phyloP scores from a whole-genome alignment of 768 basidiomycete species.

The Auricularia sp. region DNA sequence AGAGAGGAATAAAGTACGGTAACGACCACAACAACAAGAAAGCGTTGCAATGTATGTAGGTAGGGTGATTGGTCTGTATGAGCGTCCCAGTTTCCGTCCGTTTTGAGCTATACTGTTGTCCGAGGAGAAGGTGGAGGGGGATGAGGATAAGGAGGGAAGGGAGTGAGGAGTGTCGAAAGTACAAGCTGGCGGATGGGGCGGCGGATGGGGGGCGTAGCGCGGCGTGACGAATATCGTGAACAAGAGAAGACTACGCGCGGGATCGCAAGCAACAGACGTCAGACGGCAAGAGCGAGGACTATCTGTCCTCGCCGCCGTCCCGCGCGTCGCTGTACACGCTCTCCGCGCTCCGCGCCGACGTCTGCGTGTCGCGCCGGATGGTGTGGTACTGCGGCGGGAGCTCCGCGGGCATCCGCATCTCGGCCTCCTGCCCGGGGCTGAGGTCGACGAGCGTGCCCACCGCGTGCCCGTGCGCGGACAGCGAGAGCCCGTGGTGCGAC shows the following conservation, averaged over 20 bases:
- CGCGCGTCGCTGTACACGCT: neutral
- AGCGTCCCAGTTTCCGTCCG: neutral
- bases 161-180: too few relatives aligned
- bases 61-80: neutral
- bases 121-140: neutral
- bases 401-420: neutral
- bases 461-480: neutral
- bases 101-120: neutral
- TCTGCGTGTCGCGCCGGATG: neutral
- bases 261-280: neutral
- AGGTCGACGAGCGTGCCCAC: neutral
- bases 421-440: neutral
- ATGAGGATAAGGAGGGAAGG: neutral
- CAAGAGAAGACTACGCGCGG: too few relatives aligned
- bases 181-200: too few relatives aligned
- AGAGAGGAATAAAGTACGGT: neutral
- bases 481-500: neutral
- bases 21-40: too few relatives aligned
- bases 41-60: too few relatives aligned
- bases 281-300: neutral
- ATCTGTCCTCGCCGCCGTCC: neutral
- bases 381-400: conserved; percentile 2
- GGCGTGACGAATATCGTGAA: too few relatives aligned
- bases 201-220: too few relatives aligned
- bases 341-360: neutral